A percentile compares a stretch with the other conserved stretches of the same genome.
phyloP scores from a whole-genome alignment of 73 alveolate genomes.

The Stentor coeruleus region DNA sequence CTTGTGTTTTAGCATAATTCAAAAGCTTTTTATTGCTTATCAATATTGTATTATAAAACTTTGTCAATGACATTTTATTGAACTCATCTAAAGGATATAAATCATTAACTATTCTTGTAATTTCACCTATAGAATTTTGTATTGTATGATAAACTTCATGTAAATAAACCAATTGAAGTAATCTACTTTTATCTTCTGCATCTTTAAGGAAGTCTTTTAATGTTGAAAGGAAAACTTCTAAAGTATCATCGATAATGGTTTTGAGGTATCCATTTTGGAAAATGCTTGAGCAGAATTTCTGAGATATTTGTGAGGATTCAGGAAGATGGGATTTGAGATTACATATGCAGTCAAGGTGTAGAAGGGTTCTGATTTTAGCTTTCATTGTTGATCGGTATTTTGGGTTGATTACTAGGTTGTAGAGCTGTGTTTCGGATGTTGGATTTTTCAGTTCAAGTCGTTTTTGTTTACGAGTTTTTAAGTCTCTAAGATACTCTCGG shows the following conservation, averaged over 20 bases:
- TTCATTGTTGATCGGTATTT: neutral
- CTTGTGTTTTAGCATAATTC: no score
- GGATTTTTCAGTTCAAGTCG: neutral
- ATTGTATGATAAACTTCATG: conserved; percentile 23
- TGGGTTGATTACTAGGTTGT: neutral
- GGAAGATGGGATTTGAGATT: neutral
- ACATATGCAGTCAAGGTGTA: no score
- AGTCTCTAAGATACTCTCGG: neutral
- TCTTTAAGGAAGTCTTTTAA: neutral
- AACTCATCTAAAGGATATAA: no score
- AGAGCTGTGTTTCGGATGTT: neutral
- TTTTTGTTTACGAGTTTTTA: neutral
- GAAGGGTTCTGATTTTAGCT: neutral
- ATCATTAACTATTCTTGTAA: neutral
- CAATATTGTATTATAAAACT: no score
- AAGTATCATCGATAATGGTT: no score
- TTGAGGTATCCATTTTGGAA: no score
- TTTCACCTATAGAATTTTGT: neutral
- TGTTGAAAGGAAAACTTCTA: neutral
- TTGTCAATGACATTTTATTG: no score
- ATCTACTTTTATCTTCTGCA: neutral
- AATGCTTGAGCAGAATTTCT: no score
- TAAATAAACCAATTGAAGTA: neutral
- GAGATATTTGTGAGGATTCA: neutral
- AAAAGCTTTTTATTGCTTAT: no score